These are phyloP conservation scores for Cenchrus americanus DNA, from an alignment of 176 grass and related monocot genomes.

Conservation along the genomic window DNA sequence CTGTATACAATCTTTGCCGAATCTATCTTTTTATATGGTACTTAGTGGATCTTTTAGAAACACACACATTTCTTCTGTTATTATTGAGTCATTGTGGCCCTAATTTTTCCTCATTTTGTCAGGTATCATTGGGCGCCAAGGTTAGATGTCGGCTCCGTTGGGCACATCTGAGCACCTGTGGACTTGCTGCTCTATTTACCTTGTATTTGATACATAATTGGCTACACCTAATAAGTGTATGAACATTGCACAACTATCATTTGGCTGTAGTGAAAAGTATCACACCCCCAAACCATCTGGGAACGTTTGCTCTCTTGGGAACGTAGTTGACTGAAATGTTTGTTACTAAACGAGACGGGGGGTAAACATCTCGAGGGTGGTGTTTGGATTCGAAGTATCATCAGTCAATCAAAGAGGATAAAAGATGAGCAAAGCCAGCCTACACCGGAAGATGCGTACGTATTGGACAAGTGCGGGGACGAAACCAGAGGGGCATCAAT, in stretches of 20 bases:
- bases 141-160: conserved; percentile 29
- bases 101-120: not conserved
- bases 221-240: conserved; percentile 43
- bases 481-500: too few species aligned
- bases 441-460: too few species aligned
- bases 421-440: too few species aligned
- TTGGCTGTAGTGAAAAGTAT: conserved; percentile 9
- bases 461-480: too few species aligned
- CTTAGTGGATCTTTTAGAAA: not conserved
- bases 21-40: not conserved
- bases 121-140: conserved; percentile 90
- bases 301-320: too few species aligned
- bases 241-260: conserved; percentile 22
- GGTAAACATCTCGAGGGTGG: too few species aligned
- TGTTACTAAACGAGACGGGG: too few species aligned
- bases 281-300: too few species aligned
- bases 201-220: not conserved
- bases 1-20: not conserved
- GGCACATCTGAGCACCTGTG: conserved; percentile 7
- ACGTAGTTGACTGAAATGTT: too few species aligned
- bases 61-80: not conserved
- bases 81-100: not conserved
- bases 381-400: too few species aligned
- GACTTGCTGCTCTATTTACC: not conserved
- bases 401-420: too few species aligned